Evolutionary conservation across 805 yeast species (phyloP).

Genomic region (Kazachstania taianensis): DNA sequence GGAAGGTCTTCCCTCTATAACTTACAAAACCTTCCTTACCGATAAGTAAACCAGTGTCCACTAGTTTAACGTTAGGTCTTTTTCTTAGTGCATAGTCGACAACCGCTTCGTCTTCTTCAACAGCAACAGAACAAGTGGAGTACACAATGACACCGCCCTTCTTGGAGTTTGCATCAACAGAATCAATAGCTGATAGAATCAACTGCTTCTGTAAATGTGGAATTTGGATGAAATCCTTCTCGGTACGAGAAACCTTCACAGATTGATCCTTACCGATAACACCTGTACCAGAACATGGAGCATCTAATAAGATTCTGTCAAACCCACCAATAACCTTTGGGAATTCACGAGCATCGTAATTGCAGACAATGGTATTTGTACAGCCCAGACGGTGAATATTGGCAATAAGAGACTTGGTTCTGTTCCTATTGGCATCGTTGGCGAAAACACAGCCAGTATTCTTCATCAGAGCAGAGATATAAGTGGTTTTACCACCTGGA

Average conservation of each 20-base stretch:
- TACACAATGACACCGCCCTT: conserved; percentile 93
- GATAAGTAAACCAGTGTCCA: conserved; percentile 82
- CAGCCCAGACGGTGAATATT: conserved; percentile 96
- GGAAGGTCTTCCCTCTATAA: conserved; percentile 86
- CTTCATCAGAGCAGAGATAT: conserved; percentile 91
- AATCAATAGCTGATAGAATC: conserved; percentile 88
- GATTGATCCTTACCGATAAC: conserved; percentile 95
- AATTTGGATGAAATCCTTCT: conserved; percentile 90
- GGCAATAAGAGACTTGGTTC: conserved; percentile 94
- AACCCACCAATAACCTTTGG: conserved; percentile 98
- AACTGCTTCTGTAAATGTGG: conserved; percentile 96
- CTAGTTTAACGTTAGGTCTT: conserved; percentile 91
- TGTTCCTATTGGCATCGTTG: conserved; percentile 90
- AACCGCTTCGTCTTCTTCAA: conserved; percentile 96
- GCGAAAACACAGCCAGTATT: conserved; percentile 97
- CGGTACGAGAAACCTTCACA: conserved; percentile 88
- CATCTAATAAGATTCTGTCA: conserved; percentile 88
- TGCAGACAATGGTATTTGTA: conserved; percentile 90
- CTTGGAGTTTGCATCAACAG: conserved; percentile 85
- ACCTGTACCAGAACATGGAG: conserved; percentile 99
- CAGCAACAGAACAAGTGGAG: conserved; percentile 97
- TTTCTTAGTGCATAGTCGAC: conserved; percentile 96
- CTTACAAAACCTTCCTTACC: conserved; percentile 95
- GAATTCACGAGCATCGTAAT: conserved; percentile 96
- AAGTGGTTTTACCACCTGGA: conserved; percentile 98